phyloP scores from a whole-genome alignment of 768 basidiomycete genomes.

The Leccinum rimulosum region DNA sequence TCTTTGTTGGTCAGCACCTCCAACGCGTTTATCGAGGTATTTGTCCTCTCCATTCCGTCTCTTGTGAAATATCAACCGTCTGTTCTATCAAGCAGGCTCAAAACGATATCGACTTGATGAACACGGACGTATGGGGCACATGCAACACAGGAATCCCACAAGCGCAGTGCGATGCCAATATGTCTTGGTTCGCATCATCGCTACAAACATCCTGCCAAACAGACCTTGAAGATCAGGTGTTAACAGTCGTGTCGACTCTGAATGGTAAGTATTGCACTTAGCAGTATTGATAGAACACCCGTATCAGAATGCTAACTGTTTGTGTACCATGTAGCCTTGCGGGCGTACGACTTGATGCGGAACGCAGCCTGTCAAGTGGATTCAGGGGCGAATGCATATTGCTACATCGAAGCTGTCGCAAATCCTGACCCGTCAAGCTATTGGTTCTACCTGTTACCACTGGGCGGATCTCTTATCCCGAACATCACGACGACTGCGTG shows the following conservation, averaged over 20 bases:
- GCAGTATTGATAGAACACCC: not conserved
- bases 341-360: slow-evolving; percentile 62
- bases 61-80: not conserved
- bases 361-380: slow-evolving; percentile 58
- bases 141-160: slow-evolving; percentile 58
- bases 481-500: slow-evolving; percentile 49
- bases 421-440: slow-evolving; percentile 59
- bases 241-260: slow-evolving; percentile 52
- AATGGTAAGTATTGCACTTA: slow-evolving; percentile 41
- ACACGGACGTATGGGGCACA: slow-evolving; percentile 72
- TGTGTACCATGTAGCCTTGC: slow-evolving; percentile 43
- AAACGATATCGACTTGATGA: slow-evolving; percentile 57
- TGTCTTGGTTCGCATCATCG: slow-evolving; percentile 57
- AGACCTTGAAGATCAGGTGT: slow-evolving; percentile 55
- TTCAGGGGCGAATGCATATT: slow-evolving; percentile 61
- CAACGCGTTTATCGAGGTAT: slow-evolving; percentile 53
- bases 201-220: slow-evolving; percentile 50
- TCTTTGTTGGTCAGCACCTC: slow-evolving; percentile 62
- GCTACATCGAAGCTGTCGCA: slow-evolving; percentile 65
- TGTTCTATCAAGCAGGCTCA: slow-evolving; percentile 51
- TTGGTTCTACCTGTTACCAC: slow-evolving; percentile 71
- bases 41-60: not conserved
- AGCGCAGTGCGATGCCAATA: slow-evolving; percentile 60
- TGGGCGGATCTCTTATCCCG: slow-evolving; percentile 53
- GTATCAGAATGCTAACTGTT: not conserved